Evolutionary conservation across 257 asterid genomes (phyloP).

Genomic region (Salvia miltiorrhiza): DNA sequence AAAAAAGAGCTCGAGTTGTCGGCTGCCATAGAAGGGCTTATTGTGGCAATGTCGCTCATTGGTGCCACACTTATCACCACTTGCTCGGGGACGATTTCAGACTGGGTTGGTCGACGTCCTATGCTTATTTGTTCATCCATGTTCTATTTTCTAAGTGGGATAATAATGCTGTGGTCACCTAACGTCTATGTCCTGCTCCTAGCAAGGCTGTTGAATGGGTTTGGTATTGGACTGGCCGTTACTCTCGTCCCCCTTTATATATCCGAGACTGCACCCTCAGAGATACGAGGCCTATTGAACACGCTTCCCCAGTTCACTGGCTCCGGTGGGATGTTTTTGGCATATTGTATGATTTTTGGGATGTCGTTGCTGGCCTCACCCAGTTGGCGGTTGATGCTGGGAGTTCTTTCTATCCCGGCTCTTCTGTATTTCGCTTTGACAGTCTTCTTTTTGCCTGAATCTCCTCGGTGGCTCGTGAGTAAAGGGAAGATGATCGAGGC

Average conservation of each 20-base stretch:
- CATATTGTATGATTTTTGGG: constrained; percentile 75
- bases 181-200: constrained; percentile 63
- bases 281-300: constrained; percentile 66
- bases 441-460: constrained; percentile 67
- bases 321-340: constrained; percentile 70
- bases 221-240: constrained; percentile 75
- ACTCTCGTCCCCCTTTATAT: constrained; percentile 75
- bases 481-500: constrained; percentile 82
- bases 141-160: constrained; percentile 67
- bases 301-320: constrained; percentile 84
- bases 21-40: constrained; percentile 62
- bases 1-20: constrained; percentile 54
- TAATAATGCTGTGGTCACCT: constrained; percentile 86
- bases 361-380: constrained; percentile 56
- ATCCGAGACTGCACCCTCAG: constrained; percentile 85
- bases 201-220: constrained; percentile 75
- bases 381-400: constrained; percentile 84
- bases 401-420: constrained; percentile 79
- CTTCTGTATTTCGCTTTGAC: constrained; percentile 48
- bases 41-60: constrained; percentile 79
- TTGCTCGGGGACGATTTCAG: constrained; percentile 75
- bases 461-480: constrained; percentile 89
- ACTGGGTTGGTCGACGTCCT: constrained; percentile 66
- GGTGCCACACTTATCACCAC: constrained; percentile 77
- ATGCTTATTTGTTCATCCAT: constrained; percentile 72